Evolutionary conservation across 768 basidiomycete species (phyloP).

Genomic region (Boletus fagicola): DNA sequence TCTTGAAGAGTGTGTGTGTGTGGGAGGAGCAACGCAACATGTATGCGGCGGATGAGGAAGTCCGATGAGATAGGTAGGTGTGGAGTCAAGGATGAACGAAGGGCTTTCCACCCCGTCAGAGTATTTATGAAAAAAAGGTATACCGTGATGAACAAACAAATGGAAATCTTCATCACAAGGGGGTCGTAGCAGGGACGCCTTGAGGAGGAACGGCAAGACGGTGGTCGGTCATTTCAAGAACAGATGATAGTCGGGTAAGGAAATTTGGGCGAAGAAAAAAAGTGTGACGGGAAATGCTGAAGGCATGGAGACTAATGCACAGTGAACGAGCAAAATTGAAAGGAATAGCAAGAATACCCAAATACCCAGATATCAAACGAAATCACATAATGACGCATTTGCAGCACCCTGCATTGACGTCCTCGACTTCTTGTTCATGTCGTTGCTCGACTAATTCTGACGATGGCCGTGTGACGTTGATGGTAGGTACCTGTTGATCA

Average conservation of each 20-base stretch:
- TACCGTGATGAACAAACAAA: constrained; percentile 21
- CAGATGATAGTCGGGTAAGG: constrained; percentile 7
- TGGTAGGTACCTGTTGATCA: constrained; percentile 30
- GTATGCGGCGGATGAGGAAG: constrained; percentile 12
- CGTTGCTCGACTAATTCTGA: constrained; percentile 27
- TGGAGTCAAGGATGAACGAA: constrained; percentile 17
- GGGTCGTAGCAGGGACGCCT: constrained; percentile 2
- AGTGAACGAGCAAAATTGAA: constrained; percentile 25
- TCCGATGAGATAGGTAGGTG: constrained; percentile 18
- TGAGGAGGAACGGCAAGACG: constrained; percentile 6
- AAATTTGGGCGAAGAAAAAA: constrained; percentile 1
- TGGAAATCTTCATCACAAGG: constrained; percentile 17
- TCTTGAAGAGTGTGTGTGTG: constrained; percentile 9
- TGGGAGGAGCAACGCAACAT: constrained; percentile 5
- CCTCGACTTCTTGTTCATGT: constrained; percentile 39
- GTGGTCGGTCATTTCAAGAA: constrained; percentile 15
- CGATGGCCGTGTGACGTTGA: constrained; percentile 33
- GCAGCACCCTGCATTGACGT: constrained; percentile 61
- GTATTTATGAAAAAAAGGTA: constrained; percentile 21
- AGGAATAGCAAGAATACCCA: constrained; percentile 24
- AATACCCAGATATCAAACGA: constrained; percentile 16
- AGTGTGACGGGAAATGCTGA: constrained; percentile 3
- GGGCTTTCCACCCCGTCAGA: constrained; percentile 22
- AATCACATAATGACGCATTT: constrained; percentile 84
- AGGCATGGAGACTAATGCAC: constrained; percentile 13